Percentiles rank a stretch among this genome's conserved stretches.
Evolutionary conservation across 1,139 yeast species (phyloP).

Genomic region (Geotrichum histeridarum): DNA sequence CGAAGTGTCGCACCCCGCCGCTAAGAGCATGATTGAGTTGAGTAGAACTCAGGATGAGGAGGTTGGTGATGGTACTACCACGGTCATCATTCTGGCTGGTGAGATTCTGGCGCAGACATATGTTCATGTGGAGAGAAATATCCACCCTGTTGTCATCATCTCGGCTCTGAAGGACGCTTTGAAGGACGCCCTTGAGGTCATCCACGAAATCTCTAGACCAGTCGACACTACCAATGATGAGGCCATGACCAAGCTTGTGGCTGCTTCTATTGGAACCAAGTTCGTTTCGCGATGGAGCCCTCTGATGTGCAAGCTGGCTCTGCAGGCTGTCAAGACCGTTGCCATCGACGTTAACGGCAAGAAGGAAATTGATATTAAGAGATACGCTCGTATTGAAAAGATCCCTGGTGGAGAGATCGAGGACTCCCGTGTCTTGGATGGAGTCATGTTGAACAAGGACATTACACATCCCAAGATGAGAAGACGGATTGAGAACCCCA

Average conservation of each 20-base stretch:
- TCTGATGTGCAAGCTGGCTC: conserved; percentile 83
- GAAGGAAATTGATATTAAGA: conserved; percentile 86
- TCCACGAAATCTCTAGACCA: conserved; percentile 76
- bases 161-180: conserved; percentile 91
- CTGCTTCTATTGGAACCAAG: conserved; percentile 93
- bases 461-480: conserved; percentile 98
- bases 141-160: conserved; percentile 94
- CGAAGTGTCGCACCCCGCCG: conserved; percentile 98
- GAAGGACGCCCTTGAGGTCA: conserved; percentile 82
- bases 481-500: conserved; percentile 80
- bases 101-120: conserved; percentile 93
- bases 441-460: conserved; percentile 90
- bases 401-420: conserved; percentile 96
- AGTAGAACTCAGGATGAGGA: conserved; percentile 98
- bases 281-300: conserved; percentile 88
- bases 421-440: conserved; percentile 82
- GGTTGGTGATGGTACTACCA: conserved; percentile 98
- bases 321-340: conserved; percentile 84
- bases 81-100: conserved; percentile 88
- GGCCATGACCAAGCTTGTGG: conserved; percentile 81
- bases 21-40: conserved; percentile 95
- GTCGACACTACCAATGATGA: conserved; percentile 78
- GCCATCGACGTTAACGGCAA: conserved; percentile 55
- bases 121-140: conserved; percentile 86
- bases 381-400: conserved; percentile 90